These are phyloP conservation scores for Arabis hirsuta DNA, from an alignment of 345 rosid genomes.

Conservation along the genomic window DNA sequence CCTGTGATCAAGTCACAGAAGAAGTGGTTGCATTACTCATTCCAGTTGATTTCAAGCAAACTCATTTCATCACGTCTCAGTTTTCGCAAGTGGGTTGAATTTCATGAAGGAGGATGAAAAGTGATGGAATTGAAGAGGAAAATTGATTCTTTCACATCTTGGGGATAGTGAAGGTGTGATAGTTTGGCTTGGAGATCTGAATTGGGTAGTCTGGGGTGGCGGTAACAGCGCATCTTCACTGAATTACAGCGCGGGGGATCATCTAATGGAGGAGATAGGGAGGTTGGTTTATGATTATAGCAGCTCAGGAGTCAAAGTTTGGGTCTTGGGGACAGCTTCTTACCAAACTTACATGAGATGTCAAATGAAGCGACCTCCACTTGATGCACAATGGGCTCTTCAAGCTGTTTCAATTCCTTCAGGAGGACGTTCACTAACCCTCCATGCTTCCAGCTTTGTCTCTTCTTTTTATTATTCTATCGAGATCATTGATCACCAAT, in stretches of 20 bases:
- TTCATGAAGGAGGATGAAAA: slow-evolving; percentile 73
- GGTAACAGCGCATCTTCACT: slow-evolving; percentile 19
- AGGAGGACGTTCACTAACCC: slow-evolving; percentile 74
- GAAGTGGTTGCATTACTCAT: slow-evolving; percentile 60
- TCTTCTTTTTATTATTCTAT: not conserved
- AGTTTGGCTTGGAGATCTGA: slow-evolving; percentile 79
- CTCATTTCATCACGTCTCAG: slow-evolving; percentile 67
- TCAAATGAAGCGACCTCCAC: slow-evolving; percentile 81
- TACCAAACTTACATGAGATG: slow-evolving; percentile 82
- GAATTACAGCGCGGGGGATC: slow-evolving; percentile 59
- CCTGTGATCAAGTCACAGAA: slow-evolving; percentile 53
- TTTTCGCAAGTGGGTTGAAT: slow-evolving; percentile 66
- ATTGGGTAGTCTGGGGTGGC: slow-evolving; percentile 60
- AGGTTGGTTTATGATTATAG: slow-evolving; percentile 52
- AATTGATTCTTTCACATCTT: slow-evolving; percentile 53
- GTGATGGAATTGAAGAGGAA: slow-evolving; percentile 61
- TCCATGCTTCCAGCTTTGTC: slow-evolving; percentile 70
- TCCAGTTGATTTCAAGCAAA: slow-evolving; percentile 64
- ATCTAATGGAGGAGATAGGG: slow-evolving; percentile 71
- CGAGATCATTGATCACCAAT: not conserved
- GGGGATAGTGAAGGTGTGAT: slow-evolving; percentile 61
- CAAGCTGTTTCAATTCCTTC: slow-evolving; percentile 90
- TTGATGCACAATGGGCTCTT: slow-evolving; percentile 81
- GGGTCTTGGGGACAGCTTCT: slow-evolving; percentile 80
- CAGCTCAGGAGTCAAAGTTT: slow-evolving; percentile 53